phyloP scores from a whole-genome alignment of 345 rosid genomes.

The rapeseed (Brassica napus) region Da-Ae NC_063436.1:19570001-19570500 shows the following conservation, averaged over 20 bases:
- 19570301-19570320: slow-evolving; percentile 90
- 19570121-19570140: slow-evolving; percentile 39
- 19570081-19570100: slow-evolving; percentile 64
- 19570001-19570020: slow-evolving; percentile 65
- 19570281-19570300: slow-evolving; percentile 51
- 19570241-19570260: slow-evolving; percentile 73
- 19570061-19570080: slow-evolving; percentile 74
- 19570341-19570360: slow-evolving; percentile 59
- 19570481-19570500: not conserved
- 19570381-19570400: slow-evolving; percentile 57
- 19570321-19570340: slow-evolving; percentile 46
- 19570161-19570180: slow-evolving; percentile 66
- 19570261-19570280: slow-evolving; percentile 87
- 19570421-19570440: slow-evolving; percentile 38
- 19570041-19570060: slow-evolving; percentile 68
- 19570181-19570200: slow-evolving; percentile 58
- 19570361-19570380: slow-evolving; percentile 59
- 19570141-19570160: slow-evolving; percentile 53
- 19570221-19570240: slow-evolving; percentile 75
- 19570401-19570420: slow-evolving; percentile 81
- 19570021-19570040: slow-evolving; percentile 69
- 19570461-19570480: slow-evolving; percentile 57
- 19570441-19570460: slow-evolving; percentile 58
- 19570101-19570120: slow-evolving; percentile 68
- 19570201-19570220: slow-evolving; percentile 68